phyloP scores from a whole-genome alignment of 805 yeast genomes.

The Nakazawaea anatomiae region DNA sequence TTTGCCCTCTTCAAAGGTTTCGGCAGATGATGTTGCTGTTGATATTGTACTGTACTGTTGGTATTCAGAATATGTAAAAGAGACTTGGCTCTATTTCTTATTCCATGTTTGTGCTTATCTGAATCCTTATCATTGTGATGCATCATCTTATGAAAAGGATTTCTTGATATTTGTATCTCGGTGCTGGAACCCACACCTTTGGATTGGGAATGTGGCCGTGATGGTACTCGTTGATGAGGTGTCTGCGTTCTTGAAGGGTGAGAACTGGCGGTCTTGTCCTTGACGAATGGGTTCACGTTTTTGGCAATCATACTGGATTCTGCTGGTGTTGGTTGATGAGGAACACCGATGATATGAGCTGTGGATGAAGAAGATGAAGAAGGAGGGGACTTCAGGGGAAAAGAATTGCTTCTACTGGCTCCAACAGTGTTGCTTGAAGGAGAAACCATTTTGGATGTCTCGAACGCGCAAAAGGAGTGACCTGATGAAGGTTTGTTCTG shows the following conservation, averaged over 20 bases:
- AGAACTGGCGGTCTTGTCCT: background rate
- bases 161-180: background rate
- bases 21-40: background rate
- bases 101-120: background rate
- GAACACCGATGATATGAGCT: background rate
- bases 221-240: background rate
- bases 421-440: background rate
- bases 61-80: background rate
- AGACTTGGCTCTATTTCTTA: constrained; percentile 9
- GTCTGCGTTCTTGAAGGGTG: background rate
- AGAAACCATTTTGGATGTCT: background rate
- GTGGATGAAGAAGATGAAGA: background rate
- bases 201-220: background rate
- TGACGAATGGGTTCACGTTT: background rate
- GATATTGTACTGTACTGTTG: background rate
- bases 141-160: constrained; percentile 8
- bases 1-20: constrained; percentile 2
- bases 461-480: too few relatives aligned
- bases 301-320: background rate
- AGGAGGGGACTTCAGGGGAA: background rate
- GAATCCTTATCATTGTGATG: constrained; percentile 2
- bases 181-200: background rate
- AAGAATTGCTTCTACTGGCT: background rate
- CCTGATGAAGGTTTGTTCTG: too few relatives aligned
- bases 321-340: background rate